These are phyloP conservation scores for Pestalotiopsis sp. DNA, from an alignment of 2,329 filamentous ascomycete genomes.

Conservation along the genomic window DNA sequence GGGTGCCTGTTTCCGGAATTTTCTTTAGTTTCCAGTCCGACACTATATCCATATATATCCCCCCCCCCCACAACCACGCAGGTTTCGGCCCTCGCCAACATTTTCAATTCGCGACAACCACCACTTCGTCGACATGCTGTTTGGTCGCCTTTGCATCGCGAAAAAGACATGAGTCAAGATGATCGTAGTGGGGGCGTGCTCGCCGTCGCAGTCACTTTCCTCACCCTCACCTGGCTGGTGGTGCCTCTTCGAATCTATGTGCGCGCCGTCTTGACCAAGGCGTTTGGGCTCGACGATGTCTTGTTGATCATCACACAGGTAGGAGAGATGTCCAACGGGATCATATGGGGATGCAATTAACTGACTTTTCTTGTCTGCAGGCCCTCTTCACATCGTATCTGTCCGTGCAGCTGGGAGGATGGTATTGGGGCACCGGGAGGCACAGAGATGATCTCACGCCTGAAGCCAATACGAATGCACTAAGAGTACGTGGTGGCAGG, in stretches of 20 bases:
- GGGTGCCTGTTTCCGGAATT: background rate
- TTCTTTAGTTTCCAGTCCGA: background rate
- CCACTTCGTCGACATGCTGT: background rate
- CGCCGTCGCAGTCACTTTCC: slow-evolving; percentile 1
- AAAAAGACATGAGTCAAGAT: slow-evolving; percentile 3
- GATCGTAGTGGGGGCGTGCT: slow-evolving; percentile 4
- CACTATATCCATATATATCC: background rate
- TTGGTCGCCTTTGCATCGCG: background rate
- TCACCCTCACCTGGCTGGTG: slow-evolving; percentile 3
- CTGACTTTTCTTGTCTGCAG: background rate
- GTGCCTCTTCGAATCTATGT: slow-evolving; percentile 5
- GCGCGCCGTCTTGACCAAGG: background rate
- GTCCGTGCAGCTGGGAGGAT: slow-evolving; percentile 1
- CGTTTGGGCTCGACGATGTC: slow-evolving; percentile 1
- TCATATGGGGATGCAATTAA: background rate
- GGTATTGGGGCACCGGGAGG: slow-evolving; percentile 10
- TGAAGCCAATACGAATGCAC: background rate
- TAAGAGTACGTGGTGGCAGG: slow-evolving; percentile 6
- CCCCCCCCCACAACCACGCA: background rate
- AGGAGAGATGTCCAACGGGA: background rate
- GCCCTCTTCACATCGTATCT: slow-evolving; percentile 4
- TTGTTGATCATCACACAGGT: slow-evolving; percentile 4
- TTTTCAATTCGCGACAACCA: background rate
- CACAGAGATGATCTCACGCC: background rate
- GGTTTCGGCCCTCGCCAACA: background rate